phyloP scores from a whole-genome alignment of 805 yeast genomes.

The Ogataea trehaloabstinens region DNA sequence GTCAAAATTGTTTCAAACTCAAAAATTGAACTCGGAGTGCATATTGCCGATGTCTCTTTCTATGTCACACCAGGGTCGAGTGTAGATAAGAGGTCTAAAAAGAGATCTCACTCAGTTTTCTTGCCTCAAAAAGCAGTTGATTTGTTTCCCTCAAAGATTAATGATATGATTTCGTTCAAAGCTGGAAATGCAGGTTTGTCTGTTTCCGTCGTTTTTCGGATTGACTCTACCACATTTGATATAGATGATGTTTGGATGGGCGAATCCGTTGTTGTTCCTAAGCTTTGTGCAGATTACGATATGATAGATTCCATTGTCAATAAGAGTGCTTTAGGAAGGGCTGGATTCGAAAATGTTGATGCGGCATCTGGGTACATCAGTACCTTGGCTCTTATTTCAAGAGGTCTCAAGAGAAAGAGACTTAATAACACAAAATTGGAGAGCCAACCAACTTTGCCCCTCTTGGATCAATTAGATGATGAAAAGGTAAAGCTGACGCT shows the following conservation, averaged over 20 bases:
- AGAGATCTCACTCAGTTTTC: slow-evolving; percentile 85
- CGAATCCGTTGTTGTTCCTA: slow-evolving; percentile 68
- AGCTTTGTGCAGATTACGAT: slow-evolving; percentile 50
- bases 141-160: slow-evolving; percentile 66
- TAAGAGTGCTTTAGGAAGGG: slow-evolving; percentile 12
- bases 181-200: slow-evolving; percentile 63
- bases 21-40: slow-evolving; percentile 79
- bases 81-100: slow-evolving; percentile 85
- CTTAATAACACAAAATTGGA: slow-evolving; percentile 48
- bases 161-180: slow-evolving; percentile 57
- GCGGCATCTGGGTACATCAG: slow-evolving; percentile 60
- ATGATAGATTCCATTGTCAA: slow-evolving; percentile 52
- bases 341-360: slow-evolving; percentile 40
- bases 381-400: slow-evolving; percentile 61
- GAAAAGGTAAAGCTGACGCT: slow-evolving; percentile 71
- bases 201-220: slow-evolving; percentile 73
- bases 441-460: slow-evolving; percentile 52
- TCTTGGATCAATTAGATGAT: slow-evolving; percentile 81
- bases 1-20: slow-evolving; percentile 61
- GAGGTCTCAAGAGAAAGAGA: slow-evolving; percentile 69
- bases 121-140: slow-evolving; percentile 73
- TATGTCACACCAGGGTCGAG: slow-evolving; percentile 70
- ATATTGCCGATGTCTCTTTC: slow-evolving; percentile 75
- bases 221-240: slow-evolving; percentile 69
- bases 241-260: slow-evolving; percentile 76